These are phyloP conservation scores for Saprolegnia parasitica DNA, from an alignment of 352 stramenopile species.

Conservation along the genomic window DNA sequence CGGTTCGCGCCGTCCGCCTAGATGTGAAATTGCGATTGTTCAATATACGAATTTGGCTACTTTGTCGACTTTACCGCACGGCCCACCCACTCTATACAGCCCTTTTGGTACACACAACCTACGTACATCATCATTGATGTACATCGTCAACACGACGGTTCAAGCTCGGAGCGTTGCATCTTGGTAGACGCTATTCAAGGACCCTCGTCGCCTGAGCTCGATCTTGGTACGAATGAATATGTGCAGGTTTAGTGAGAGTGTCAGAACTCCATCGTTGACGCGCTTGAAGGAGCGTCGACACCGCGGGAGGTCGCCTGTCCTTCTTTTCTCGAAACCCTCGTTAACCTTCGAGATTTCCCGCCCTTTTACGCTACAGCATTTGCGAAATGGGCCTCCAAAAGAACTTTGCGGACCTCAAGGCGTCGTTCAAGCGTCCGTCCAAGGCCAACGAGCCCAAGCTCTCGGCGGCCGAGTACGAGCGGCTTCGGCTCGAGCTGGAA, in stretches of 20 bases:
- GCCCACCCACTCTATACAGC: no score
- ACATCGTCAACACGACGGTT: no score
- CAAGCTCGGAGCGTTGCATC: no score
- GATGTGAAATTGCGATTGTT: neutral
- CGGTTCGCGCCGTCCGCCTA: neutral
- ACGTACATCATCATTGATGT: no score
- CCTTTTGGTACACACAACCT: no score
- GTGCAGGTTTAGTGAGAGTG: no score
- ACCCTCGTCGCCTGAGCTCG: no score
- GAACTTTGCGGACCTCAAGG: neutral
- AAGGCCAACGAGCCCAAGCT: neutral
- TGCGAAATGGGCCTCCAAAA: neutral
- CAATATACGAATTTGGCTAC: neutral
- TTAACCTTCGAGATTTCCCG: neutral
- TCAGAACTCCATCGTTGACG: no score
- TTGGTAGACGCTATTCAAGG: no score
- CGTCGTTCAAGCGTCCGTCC: neutral
- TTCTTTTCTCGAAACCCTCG: neutral
- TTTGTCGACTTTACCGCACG: no score
- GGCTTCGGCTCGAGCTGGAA: slow-evolving; percentile 13
- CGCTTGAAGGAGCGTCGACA: no score
- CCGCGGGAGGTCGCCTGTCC: neutral
- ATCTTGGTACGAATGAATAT: no score
- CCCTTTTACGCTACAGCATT: neutral
- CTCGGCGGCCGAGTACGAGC: slow-evolving; percentile 4